Evolutionary conservation across 495 filamentous ascomycete genomes (phyloP), one percentile per base, ranked within the genome.

Genomic region (Penicillium lividum): DNA sequence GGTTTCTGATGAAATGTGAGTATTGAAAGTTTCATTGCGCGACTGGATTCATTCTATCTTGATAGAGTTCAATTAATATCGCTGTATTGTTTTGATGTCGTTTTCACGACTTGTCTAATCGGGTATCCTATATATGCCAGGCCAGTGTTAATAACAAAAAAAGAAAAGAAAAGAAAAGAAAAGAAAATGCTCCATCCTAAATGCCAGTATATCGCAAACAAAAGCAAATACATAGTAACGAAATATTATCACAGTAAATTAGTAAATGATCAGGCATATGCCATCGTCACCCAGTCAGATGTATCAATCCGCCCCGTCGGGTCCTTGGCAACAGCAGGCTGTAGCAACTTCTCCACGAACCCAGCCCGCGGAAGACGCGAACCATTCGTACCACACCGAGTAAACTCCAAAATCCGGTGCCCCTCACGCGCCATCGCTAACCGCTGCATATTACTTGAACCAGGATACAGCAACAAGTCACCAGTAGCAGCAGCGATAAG

Each of bases 401-500:
- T 74, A 49, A 79, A 81, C 0, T 81, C 74, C 46, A 83, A 58
- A 18, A 80, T 75, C 5, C 64, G 75, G 42, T 75, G 72, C 0
- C 81, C 81, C 49, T 83, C 73, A 16, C 73, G 70, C 3, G 79
- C 78, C 77, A 80, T 80, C 15, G 68, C 68, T 0, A 80, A 62
- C 28, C 76, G 71, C 61, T 77, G 73, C 60, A 78, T 68, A 34
- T 71, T 66, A 51, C 69, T 71, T 30, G 75, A 73, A 10, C 77
- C 75, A 2, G 78, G 73, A 60, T 84, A 87, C 0, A 85, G 71
- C 22, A 76, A 59, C 10, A 80, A 67, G 44, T 77, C 74, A 4
- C 85, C 85, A 8, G 81, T 82, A 0, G 82, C 78, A 7, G 81
- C 74, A 5, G 74, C 77, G 6, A 87, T 73, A 15, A 87, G 69